Percentiles rank a stretch among this genome's conserved stretches.
phyloP scores from a whole-genome alignment of 352 stramenopile genomes.

The Phytopythium montanum region DNA sequence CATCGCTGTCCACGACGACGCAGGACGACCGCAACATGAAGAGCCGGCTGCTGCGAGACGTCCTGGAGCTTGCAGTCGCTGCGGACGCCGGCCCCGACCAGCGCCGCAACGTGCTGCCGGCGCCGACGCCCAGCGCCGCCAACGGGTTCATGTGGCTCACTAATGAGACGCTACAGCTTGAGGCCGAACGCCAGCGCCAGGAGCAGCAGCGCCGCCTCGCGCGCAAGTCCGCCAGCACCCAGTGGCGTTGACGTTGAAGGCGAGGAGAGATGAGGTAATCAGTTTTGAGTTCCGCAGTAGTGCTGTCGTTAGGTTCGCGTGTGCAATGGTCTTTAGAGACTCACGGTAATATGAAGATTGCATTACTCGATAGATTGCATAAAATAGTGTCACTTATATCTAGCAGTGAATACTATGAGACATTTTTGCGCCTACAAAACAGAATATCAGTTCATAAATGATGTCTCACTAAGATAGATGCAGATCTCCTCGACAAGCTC shows the following conservation, averaged over 20 bases:
- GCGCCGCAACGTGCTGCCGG: slow-evolving; percentile 29
- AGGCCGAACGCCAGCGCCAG: slow-evolving; percentile 43
- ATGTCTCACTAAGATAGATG: too few relatives aligned
- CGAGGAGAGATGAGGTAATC: not conserved
- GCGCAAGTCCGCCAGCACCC: slow-evolving; percentile 34
- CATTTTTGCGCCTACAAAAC: too few relatives aligned
- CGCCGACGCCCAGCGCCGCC: slow-evolving; percentile 43
- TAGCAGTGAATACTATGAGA: too few relatives aligned
- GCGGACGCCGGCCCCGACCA: slow-evolving; percentile 42
- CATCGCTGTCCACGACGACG: slow-evolving; percentile 69
- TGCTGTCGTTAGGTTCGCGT: not conserved
- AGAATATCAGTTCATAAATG: not conserved
- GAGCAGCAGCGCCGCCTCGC: slow-evolving; percentile 43
- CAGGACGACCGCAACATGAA: slow-evolving; percentile 79
- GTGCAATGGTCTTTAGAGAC: not conserved
- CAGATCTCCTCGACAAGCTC: too few relatives aligned
- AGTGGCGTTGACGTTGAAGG: slow-evolving; percentile 30
- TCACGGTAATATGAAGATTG: not conserved
- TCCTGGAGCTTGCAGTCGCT: slow-evolving; percentile 60
- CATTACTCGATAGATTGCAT: not conserved
- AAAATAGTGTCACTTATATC: not conserved
- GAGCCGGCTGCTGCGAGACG: slow-evolving; percentile 60
- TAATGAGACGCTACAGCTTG: slow-evolving; percentile 55
- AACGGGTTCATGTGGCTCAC: slow-evolving; percentile 71
- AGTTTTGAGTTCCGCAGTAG: not conserved